Conservation (phyloP, 2,329 filamentous ascomycete genomes). For the Fusarium graminum region DNA sequence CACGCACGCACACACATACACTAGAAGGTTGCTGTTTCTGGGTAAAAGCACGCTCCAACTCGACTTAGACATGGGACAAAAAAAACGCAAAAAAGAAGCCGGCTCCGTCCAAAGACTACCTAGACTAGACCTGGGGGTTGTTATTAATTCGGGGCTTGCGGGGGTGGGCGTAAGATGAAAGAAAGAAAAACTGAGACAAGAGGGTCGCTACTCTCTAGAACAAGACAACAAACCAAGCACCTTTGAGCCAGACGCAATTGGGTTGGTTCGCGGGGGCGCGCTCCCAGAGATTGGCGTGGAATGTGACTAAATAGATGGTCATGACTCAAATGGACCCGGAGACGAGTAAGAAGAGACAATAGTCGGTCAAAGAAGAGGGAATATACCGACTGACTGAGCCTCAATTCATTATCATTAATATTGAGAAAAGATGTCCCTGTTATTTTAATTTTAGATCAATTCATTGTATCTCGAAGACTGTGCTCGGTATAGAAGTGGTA, state of each 20-base stretch:
- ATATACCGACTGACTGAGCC: too few species aligned
- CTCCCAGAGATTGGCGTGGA: constrained; percentile 28
- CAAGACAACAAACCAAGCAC: constrained; percentile 5
- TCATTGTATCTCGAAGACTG: neutral
- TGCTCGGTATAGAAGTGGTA: too few species aligned
- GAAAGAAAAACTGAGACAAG: constrained; percentile 38
- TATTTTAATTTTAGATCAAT: constrained; percentile 6
- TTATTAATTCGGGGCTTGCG: too few species aligned
- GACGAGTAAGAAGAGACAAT: neutral
- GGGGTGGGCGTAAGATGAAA: too few species aligned
- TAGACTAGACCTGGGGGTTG: neutral
- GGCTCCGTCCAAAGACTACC: neutral
- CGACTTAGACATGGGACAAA: constrained; percentile 6
- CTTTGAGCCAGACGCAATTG: constrained; percentile 42
- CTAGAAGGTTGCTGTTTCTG: constrained; percentile 40
- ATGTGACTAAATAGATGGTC: neutral
- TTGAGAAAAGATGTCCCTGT: neutral
- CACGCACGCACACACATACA: constrained; percentile 2
- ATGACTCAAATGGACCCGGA: constrained; percentile 45
- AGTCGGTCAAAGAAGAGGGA: constrained; percentile 33
- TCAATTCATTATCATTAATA: too few species aligned
- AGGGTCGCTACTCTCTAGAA: neutral
- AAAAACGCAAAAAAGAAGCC: neutral
- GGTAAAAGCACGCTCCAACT: constrained; percentile 31
- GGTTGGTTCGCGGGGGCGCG: constrained; percentile 33